Percentiles rank a stretch among this genome's conserved stretches.
Conservation (phyloP, 1,284 basidiomycete species). For the Puccinia sorghi region DNA sequence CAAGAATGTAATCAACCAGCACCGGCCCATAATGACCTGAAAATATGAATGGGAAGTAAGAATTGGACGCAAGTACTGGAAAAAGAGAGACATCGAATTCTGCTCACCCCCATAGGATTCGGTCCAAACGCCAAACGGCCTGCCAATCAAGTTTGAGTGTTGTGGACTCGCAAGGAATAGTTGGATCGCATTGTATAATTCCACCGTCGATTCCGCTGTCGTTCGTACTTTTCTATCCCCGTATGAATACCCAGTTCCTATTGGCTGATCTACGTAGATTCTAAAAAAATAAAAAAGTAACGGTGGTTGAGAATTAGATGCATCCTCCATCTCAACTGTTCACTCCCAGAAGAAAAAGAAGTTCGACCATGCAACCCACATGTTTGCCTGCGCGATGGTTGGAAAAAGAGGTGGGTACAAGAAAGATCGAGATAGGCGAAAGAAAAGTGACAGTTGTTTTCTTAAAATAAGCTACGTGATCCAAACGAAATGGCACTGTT, state of each 20-base stretch:
- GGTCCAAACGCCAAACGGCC: slow-evolving; percentile 39
- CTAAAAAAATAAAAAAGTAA: neutral
- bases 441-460: neutral
- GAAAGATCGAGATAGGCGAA: neutral
- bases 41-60: neutral
- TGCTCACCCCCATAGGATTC: slow-evolving; percentile 44
- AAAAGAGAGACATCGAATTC: neutral
- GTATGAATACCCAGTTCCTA: slow-evolving; percentile 31
- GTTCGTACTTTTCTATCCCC: neutral
- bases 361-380: slow-evolving; percentile 10
- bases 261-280: slow-evolving; percentile 34
- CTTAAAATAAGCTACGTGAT: neutral
- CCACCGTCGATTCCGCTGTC: neutral
- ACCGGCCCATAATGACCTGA: slow-evolving; percentile 44
- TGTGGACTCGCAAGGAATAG: slow-evolving; percentile 14
- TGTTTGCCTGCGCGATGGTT: slow-evolving; percentile 3
- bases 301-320: neutral
- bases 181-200: slow-evolving; percentile 35
- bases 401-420: neutral
- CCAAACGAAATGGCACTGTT: neutral
- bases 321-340: no score
- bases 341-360: neutral
- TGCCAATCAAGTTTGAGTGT: slow-evolving; percentile 6
- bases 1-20: slow-evolving; percentile 16
- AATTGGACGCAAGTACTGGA: neutral